These are phyloP conservation scores for Metschnikowia amazonensis DNA, from an alignment of 805 yeast genomes.

Conservation along the genomic window DNA sequence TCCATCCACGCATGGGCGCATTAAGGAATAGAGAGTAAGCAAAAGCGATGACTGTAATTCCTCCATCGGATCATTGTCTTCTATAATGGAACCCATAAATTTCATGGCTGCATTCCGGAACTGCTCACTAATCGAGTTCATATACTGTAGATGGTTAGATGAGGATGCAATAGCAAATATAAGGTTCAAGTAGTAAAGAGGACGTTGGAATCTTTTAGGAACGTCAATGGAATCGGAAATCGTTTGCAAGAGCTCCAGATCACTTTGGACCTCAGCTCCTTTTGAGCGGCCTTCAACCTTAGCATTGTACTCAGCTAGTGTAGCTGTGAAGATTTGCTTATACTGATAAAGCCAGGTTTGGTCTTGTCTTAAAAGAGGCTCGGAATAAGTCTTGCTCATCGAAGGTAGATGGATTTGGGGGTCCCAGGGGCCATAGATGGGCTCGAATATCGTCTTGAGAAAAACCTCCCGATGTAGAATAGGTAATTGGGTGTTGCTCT, in stretches of 20 bases:
- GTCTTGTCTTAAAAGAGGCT: conserved; percentile 13
- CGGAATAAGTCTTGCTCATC: conserved; percentile 37
- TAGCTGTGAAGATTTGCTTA: conserved; percentile 25
- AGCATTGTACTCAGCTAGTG: conserved; percentile 1
- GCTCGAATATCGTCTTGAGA: conserved; percentile 61
- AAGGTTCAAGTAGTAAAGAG: conserved; percentile 69
- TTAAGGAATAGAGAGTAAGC: conserved; percentile 66
- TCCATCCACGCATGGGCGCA: conserved; percentile 89
- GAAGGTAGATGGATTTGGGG: conserved; percentile 58
- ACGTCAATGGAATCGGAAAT: conserved; percentile 25
- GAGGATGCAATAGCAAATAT: conserved; percentile 80
- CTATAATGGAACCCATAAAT: conserved; percentile 56
- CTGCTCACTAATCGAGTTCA: conserved; percentile 62
- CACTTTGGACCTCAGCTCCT: background rate
- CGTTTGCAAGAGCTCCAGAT: conserved; percentile 5
- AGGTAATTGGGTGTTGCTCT: conserved; percentile 80
- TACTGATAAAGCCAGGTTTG: conserved; percentile 49
- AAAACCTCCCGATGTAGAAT: conserved; percentile 79
- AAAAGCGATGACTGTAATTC: conserved; percentile 68
- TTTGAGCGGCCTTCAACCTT: background rate
- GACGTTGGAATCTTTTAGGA: conserved; percentile 47
- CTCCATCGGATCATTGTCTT: conserved; percentile 59
- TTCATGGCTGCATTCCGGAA: conserved; percentile 63
- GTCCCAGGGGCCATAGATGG: conserved; percentile 67
- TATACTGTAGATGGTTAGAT: conserved; percentile 64